Percentiles rank a stretch among this genome's conserved stretches.
These are phyloP conservation scores for Salvia miltiorrhiza DNA, from an alignment of 257 asterid species.

Conservation along the genomic window DNA sequence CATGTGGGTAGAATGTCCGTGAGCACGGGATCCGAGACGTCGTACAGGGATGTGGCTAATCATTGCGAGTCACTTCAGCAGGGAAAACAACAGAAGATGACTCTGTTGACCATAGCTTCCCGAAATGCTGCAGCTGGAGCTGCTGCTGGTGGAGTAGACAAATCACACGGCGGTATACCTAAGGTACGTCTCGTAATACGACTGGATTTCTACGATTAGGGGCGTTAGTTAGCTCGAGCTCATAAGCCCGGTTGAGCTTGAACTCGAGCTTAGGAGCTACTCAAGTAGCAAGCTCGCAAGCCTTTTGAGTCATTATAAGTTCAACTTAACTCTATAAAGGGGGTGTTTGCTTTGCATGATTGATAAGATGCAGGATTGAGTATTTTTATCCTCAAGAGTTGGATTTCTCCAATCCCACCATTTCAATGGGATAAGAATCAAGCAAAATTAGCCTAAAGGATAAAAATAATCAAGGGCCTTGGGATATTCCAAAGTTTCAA, in stretches of 20 bases:
- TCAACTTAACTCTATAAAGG: no score
- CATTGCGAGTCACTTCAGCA: slow-evolving; percentile 65
- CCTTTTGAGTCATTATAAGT: background rate
- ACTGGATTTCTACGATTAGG: background rate
- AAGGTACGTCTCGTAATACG: slow-evolving; percentile 30
- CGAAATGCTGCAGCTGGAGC: slow-evolving; percentile 27
- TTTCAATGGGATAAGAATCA: no score
- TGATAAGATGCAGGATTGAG: no score
- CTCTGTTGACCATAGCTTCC: slow-evolving; percentile 44
- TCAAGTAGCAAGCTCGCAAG: background rate
- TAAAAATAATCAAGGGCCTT: no score
- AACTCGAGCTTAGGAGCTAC: no score
- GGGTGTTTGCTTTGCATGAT: no score
- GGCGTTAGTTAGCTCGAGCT: background rate
- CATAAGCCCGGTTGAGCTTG: background rate
- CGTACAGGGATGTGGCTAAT: slow-evolving; percentile 76
- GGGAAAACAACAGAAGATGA: slow-evolving; percentile 85
- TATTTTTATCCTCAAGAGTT: no score
- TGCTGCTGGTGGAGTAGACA: slow-evolving; percentile 17
- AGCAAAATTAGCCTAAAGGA: no score
- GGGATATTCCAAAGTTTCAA: no score
- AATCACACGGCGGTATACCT: slow-evolving; percentile 23
- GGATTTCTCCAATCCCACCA: no score
- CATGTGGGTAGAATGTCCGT: slow-evolving; percentile 74
- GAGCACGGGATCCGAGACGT: slow-evolving; percentile 54